phyloP scores from a whole-genome alignment of 768 basidiomycete genomes.

The Xerocomellus chrysenteron region DNA sequence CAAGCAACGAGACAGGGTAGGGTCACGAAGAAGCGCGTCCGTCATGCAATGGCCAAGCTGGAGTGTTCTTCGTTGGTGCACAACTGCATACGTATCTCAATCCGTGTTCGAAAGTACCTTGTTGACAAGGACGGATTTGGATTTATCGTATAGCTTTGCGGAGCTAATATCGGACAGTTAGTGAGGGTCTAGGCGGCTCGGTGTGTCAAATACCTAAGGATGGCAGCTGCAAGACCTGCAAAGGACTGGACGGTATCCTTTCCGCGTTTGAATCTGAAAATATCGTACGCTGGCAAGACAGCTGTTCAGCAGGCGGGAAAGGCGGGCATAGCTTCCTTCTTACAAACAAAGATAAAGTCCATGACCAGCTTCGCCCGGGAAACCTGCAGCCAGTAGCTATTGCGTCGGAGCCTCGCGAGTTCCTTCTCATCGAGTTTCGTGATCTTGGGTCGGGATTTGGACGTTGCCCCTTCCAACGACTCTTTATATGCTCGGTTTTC shows the following conservation, averaged over 20 bases:
- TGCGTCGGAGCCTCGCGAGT: conserved; percentile 60
- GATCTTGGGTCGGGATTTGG: conserved; percentile 62
- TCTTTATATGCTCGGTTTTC: conserved; percentile 72
- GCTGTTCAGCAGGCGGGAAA: conserved; percentile 5
- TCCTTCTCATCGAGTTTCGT: conserved; percentile 69
- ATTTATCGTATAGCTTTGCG: conserved; percentile 73
- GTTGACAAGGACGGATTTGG: conserved; percentile 62
- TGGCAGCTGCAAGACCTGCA: conserved; percentile 65
- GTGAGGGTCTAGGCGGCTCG: background rate
- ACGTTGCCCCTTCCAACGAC: conserved; percentile 67
- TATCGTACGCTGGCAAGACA: conserved; percentile 62
- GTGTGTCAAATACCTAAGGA: conserved; percentile 58
- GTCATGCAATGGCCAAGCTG: no score
- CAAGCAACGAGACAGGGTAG: background rate
- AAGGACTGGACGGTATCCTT: conserved; percentile 61
- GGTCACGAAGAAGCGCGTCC: background rate
- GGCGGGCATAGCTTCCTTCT: conserved; percentile 29
- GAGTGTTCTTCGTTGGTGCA: background rate
- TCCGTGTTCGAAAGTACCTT: conserved; percentile 25
- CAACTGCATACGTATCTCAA: conserved; percentile 10
- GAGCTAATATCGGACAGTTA: conserved; percentile 44
- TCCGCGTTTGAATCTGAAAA: conserved; percentile 68
- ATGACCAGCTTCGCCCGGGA: conserved; percentile 70
- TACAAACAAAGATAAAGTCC: conserved; percentile 89
- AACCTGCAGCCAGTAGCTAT: conserved; percentile 75